Evolutionary conservation across 495 filamentous ascomycete genomes (phyloP).

Genomic region (Elasticomyces elasticus): DNA sequence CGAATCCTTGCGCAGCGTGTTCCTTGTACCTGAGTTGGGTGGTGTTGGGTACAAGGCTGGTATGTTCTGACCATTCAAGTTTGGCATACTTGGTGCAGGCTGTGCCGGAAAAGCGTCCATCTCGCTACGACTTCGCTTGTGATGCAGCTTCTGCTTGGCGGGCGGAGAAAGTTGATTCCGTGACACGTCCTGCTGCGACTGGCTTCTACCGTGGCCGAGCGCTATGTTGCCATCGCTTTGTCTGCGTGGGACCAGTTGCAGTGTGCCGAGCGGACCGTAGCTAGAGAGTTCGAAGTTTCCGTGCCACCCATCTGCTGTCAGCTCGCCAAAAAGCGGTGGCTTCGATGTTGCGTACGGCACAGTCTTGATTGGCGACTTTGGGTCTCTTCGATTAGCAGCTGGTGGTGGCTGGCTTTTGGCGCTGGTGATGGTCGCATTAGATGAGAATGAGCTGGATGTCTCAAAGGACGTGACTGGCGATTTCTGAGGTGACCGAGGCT

Average conservation of each 20-base stretch:
- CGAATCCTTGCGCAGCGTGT: conserved; percentile 31
- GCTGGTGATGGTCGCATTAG: conserved; percentile 15
- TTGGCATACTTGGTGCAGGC: conserved; percentile 17
- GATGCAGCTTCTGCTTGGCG: conserved; percentile 6
- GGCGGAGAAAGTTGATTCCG: conserved; percentile 9
- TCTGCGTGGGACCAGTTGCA: conserved; percentile 4
- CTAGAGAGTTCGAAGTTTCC: conserved; percentile 18
- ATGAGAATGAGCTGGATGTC: conserved; percentile 15
- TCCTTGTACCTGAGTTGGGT: conserved; percentile 21
- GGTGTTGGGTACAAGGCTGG: conserved; percentile 12
- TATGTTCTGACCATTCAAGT: conserved; percentile 3
- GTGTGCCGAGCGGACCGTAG: conserved; percentile 4
- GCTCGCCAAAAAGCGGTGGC: conserved; percentile 43
- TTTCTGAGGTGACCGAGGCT: conserved; percentile 14
- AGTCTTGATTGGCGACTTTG: background rate
- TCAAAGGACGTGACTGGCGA: conserved; percentile 18
- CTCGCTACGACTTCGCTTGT: conserved; percentile 24
- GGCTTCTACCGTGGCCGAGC: conserved; percentile 21
- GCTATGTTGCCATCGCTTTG: conserved; percentile 17
- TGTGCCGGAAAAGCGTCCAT: conserved; percentile 10
- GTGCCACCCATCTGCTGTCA: conserved; percentile 36
- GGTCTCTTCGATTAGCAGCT: conserved; percentile 1
- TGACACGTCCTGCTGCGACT: conserved; percentile 21
- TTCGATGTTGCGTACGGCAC: conserved; percentile 22
- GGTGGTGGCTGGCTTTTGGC: conserved; percentile 11